These are phyloP conservation scores for Amanita rimosa DNA, from an alignment of 768 basidiomycete species.

Conservation along the genomic window DNA sequence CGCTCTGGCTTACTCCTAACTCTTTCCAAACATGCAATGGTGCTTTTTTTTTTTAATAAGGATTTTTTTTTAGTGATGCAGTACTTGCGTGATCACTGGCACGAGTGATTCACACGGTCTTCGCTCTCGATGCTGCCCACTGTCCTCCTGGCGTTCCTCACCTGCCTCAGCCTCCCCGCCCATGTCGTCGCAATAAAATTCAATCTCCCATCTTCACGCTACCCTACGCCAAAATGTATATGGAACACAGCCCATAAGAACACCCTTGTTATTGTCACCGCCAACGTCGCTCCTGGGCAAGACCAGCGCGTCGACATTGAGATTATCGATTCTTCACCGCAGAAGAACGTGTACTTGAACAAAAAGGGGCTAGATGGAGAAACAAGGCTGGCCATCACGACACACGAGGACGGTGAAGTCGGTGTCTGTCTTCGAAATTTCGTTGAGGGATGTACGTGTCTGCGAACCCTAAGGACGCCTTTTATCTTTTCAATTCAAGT, in stretches of 20 bases:
- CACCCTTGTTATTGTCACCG: conserved; percentile 91
- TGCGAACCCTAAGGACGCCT: neutral
- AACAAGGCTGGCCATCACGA: conserved; percentile 87
- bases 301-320: conserved; percentile 88
- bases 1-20: too few species aligned
- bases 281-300: conserved; percentile 70
- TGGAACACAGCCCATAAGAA: conserved; percentile 89
- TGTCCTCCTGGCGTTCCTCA: conserved; percentile 12
- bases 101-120: neutral
- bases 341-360: conserved; percentile 82
- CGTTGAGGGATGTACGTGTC: conserved; percentile 54
- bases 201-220: conserved; percentile 53
- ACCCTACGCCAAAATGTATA: conserved; percentile 77
- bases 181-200: conserved; percentile 71
- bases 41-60: too few species aligned
- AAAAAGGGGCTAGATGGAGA: conserved; percentile 86
- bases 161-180: conserved; percentile 18
- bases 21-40: too few species aligned
- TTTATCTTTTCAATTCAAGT: neutral
- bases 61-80: too few species aligned
- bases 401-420: conserved; percentile 88
- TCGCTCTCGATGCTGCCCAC: conserved; percentile 2
- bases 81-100: too few species aligned
- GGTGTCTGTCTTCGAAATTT: conserved; percentile 92
- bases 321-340: conserved; percentile 79